Evolutionary conservation across 176 grass and related monocot genomes (phyloP), one percentile per base, ranked within the genome.

Genomic region (Rhipidocladum racemiflorum): DNA sequence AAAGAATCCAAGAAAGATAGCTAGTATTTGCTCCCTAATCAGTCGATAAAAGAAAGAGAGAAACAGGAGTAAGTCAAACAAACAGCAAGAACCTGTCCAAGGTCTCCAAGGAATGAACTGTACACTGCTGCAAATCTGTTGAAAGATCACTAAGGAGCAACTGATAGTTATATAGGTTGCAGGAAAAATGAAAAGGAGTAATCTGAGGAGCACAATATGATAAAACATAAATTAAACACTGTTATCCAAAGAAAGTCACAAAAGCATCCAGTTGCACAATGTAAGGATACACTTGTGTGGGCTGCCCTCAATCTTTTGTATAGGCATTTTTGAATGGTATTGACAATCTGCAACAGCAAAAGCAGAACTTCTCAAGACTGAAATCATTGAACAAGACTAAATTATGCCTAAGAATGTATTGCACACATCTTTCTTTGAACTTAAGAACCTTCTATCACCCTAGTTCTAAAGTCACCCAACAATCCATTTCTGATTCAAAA

Each of bases 51-150:
- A 56, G 28, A 76, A 68, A 2, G 55, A 39, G 3, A 65, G 23
- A 43, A 35, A 71, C 15, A 80, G 28, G 38, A 66, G 29, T 11
- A 64, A 59, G 32, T 23, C 59, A 79, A 61, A 68, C 11, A 76
- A 61, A 70, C 60, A 38, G 21, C 65, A 87, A 39, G 3, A 87
- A 97, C 95, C 89, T 87, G 95, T 87, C 94, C 92, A 98, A 86
- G 95, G 95, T 86, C 87, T 93, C 95, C 90, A 98, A 80, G 92
- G 90, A 90, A 98, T 64, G 72, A 95, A 90, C 63, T 95, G 92
- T 46, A 94, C 88, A 23, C 86, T 88, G 68, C 92, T 98, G 86
- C 95, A 98, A 55, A 98, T 95, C 92, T 95, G 83, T 80, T 56
- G 6, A 53, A 72, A 89, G 48, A 75, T 55, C 65, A 85, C 67